Evolutionary conservation across 805 yeast genomes (phyloP).

Genomic region (Nakazawaea laoshanensis): DNA sequence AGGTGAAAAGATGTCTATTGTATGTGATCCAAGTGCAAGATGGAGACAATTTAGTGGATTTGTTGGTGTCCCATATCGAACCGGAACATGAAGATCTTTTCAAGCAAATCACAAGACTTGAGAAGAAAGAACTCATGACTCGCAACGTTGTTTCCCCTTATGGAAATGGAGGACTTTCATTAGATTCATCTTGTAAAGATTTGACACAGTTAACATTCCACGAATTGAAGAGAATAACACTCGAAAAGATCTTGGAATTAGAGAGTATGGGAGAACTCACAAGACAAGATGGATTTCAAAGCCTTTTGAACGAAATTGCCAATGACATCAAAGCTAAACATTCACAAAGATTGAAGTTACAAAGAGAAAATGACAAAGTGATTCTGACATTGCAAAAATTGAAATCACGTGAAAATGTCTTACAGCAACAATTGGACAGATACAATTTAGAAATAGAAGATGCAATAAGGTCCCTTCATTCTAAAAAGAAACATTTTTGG

Average conservation of each 20-base stretch:
- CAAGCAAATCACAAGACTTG: conserved; percentile 42
- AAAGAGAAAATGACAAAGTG: conserved; percentile 32
- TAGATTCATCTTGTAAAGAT: conserved; percentile 25
- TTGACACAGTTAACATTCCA: conserved; percentile 48
- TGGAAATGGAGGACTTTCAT: conserved; percentile 4
- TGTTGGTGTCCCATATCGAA: conserved; percentile 58
- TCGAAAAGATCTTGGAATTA: conserved; percentile 68
- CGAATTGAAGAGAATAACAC: conserved; percentile 66
- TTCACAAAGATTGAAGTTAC: conserved; percentile 31
- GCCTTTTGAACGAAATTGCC: conserved; percentile 74
- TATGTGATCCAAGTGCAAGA: conserved; percentile 81
- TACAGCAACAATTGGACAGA: conserved; percentile 34
- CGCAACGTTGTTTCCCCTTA: conserved; percentile 20
- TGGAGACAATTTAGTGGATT: conserved; percentile 56
- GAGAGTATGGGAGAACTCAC: conserved; percentile 60
- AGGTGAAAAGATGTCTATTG: conserved; percentile 74
- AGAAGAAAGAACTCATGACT: conserved; percentile 24
- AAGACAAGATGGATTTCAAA: conserved; percentile 68
- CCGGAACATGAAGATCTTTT: conserved; percentile 65
- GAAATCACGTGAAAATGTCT: conserved; percentile 33
- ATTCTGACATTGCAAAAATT: conserved; percentile 33
- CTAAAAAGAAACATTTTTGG: conserved; percentile 28
- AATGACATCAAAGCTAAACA: conserved; percentile 54
- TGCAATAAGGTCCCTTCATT: conserved; percentile 33
- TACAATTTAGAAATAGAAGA: conserved; percentile 38